Conservation (phyloP, 1,284 basidiomycete species). For the Tilletia walkeri region DNA sequence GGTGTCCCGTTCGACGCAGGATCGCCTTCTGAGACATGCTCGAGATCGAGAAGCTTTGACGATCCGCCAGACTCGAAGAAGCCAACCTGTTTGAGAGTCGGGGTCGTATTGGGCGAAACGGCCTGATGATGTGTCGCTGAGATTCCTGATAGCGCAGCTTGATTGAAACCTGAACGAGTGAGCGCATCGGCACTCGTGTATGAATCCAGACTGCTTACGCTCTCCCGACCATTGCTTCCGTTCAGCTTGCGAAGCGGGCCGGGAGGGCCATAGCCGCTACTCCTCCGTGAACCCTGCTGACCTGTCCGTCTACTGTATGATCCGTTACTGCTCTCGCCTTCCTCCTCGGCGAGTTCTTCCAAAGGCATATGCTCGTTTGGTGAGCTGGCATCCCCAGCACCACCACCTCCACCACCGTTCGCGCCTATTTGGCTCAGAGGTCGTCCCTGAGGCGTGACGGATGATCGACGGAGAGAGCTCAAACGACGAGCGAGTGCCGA, state of each 20-base stretch:
- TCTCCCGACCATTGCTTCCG: not conserved
- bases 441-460: not conserved
- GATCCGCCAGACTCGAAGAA: not conserved
- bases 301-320: not conserved
- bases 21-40: conserved; percentile 3
- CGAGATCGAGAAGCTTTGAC: not conserved
- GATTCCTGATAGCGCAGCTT: too few relatives aligned
- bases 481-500: not conserved
- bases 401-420: not conserved
- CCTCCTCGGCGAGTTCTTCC: not conserved
- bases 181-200: conserved; percentile 8
- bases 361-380: not conserved
- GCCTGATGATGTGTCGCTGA: too few relatives aligned
- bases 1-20: conserved; percentile 14
- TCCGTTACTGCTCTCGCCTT: conserved; percentile 10
- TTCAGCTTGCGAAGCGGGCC: not conserved
- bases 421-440: not conserved
- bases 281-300: not conserved
- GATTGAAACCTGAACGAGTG: not conserved
- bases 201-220: conserved; percentile 12
- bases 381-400: not conserved
- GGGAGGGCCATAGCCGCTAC: not conserved
- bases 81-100: not conserved
- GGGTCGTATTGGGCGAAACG: not conserved
- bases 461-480: conserved; percentile 8